phyloP scores from a whole-genome alignment of 345 rosid genomes.

The Lepidium aucheri region DNA sequence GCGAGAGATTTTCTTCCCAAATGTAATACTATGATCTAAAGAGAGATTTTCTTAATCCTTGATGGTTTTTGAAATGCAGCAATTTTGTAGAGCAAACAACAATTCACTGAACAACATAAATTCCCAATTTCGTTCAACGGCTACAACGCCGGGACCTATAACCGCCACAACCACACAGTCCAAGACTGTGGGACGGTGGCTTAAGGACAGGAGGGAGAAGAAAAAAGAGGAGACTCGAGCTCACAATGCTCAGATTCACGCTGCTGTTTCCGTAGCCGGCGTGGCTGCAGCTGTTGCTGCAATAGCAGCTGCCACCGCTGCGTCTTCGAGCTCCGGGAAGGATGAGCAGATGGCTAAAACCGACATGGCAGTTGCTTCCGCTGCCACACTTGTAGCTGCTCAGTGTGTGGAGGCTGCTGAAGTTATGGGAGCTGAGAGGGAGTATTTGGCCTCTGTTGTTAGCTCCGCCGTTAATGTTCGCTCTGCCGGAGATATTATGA shows the following conservation, averaged over 20 bases:
- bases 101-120: slow-evolving; percentile 21
- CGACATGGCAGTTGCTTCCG: slow-evolving; percentile 82
- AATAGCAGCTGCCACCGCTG: slow-evolving; percentile 72
- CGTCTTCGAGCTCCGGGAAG: slow-evolving; percentile 53
- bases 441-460: slow-evolving; percentile 62
- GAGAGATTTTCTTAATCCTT: background rate
- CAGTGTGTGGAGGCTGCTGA: slow-evolving; percentile 91
- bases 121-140: slow-evolving; percentile 35
- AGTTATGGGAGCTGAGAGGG: slow-evolving; percentile 86
- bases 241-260: slow-evolving; percentile 83
- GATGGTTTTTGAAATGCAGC: slow-evolving; percentile 35
- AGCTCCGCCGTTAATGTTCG: slow-evolving; percentile 78
- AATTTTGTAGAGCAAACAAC: slow-evolving; percentile 47
- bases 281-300: slow-evolving; percentile 88
- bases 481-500: slow-evolving; percentile 79
- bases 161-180: slow-evolving; percentile 38
- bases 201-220: slow-evolving; percentile 79
- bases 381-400: slow-evolving; percentile 75
- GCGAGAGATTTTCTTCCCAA: background rate
- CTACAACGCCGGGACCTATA: slow-evolving; percentile 19
- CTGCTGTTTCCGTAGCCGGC: slow-evolving; percentile 75
- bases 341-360: slow-evolving; percentile 86
- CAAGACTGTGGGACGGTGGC: slow-evolving; percentile 81
- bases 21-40: background rate
- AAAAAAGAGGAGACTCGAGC: slow-evolving; percentile 77